These are phyloP conservation scores for Sanghuangporus sanghuang DNA, from an alignment of 1,284 basidiomycete species.

Conservation along the genomic window DNA sequence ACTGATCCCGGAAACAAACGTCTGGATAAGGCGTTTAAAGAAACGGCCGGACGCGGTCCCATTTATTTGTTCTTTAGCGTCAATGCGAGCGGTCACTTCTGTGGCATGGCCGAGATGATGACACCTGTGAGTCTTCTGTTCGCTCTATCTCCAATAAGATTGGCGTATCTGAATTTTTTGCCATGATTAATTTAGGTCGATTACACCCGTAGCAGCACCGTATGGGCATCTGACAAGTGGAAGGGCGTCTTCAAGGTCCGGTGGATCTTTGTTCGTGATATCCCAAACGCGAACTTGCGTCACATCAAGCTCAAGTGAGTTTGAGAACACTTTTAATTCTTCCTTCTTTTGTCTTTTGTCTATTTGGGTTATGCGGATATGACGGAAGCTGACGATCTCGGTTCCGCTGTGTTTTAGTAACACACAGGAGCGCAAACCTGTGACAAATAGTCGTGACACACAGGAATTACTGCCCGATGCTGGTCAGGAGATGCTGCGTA, in stretches of 20 bases:
- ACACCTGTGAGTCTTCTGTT: conserved; percentile 54
- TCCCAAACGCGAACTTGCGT: conserved; percentile 80
- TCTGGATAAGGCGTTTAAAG: conserved; percentile 92
- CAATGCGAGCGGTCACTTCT: conserved; percentile 94
- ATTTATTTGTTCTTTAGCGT: conserved; percentile 97
- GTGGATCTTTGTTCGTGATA: conserved; percentile 95
- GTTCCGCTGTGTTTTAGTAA: conserved; percentile 52
- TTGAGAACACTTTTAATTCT: not conserved
- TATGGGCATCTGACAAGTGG: conserved; percentile 98
- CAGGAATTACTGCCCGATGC: conserved; percentile 92
- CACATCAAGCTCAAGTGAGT: conserved; percentile 80
- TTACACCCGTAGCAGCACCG: conserved; percentile 81
- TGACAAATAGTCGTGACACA: conserved; percentile 90
- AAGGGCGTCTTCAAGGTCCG: conserved; percentile 94
- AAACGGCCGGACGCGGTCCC: conserved; percentile 78
- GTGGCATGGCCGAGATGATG: conserved; percentile 95
- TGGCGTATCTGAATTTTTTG: conserved; percentile 1
- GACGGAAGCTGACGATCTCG: not conserved
- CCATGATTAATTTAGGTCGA: conserved; percentile 47
- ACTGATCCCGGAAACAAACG: conserved; percentile 95
- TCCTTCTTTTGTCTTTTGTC: not conserved
- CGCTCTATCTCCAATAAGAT: not conserved
- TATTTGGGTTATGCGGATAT: not conserved
- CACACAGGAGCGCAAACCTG: conserved; percentile 93
- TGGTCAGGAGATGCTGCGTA: conserved; percentile 90